Conservation (phyloP, 1,139 yeast species). For the Scheffersomyces insectosa region DNA sequence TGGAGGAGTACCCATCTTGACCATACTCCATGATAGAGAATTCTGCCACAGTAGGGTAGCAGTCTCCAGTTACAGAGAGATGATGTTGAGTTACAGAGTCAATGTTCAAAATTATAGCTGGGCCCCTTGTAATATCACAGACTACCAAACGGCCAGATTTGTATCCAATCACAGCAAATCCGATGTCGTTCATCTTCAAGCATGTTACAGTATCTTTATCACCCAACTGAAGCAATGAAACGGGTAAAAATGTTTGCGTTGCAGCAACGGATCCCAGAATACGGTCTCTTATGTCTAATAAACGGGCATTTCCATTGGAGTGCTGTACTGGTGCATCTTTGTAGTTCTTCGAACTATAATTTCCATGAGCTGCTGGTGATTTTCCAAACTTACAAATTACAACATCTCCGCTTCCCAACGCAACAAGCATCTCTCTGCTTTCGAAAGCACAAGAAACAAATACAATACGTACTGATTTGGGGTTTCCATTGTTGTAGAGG, state of each 20-base stretch:
- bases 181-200: constrained; percentile 69
- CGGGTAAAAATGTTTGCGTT: constrained; percentile 61
- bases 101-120: constrained; percentile 65
- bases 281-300: constrained; percentile 32
- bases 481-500: constrained; percentile 29
- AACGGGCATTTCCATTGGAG: constrained; percentile 35
- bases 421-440: constrained; percentile 74
- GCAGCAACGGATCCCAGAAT: constrained; percentile 34
- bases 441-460: constrained; percentile 74
- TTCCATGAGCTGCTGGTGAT: constrained; percentile 9
- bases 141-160: constrained; percentile 73
- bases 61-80: constrained; percentile 35
- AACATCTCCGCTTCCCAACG: constrained; percentile 70
- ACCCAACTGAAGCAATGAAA: constrained; percentile 41
- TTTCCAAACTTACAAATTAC: constrained; percentile 74
- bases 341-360: constrained; percentile 25
- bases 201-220: constrained; percentile 46
- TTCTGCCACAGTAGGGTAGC: constrained; percentile 61
- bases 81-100: constrained; percentile 44
- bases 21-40: constrained; percentile 72
- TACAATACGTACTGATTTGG: constrained; percentile 45
- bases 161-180: constrained; percentile 84
- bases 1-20: constrained; percentile 68
- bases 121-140: constrained; percentile 78
- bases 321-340: constrained; percentile 33